Evolutionary conservation across 2,329 filamentous ascomycete species (phyloP), one percentile per base, ranked within the genome.

Genomic region (Hawksworthiomyces lignivorus): DNA sequence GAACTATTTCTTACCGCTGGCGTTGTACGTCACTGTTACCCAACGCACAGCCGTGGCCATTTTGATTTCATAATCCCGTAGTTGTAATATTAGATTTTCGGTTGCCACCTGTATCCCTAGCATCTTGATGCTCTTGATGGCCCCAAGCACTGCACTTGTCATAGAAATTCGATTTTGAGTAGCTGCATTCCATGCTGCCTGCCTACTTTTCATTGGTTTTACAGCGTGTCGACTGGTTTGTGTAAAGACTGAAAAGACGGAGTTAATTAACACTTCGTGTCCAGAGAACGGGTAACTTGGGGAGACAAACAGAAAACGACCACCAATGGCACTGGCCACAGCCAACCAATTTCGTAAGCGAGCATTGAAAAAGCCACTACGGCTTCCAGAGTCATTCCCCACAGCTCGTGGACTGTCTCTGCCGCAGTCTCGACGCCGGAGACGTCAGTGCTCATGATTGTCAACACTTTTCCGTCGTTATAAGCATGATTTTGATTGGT

Each of bases 321-420:
- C 4, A 62, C 43, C 3, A 68, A 46, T 0, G 65, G 66, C 10
- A 69, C 47, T 1, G 59, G 60, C 49, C 58, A 68, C 4, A 69
- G 43, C 64, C 65, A 69, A 10, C 65, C 62, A 4, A 71, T 59
- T 46, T 68, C 48, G 11, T 45, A 46, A 7, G 59, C 56, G 3
- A 72, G 47, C 39, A 71, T 53, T 7, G 42, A 35, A 3, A 66
- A 55, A 2, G 65, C 68, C 27, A 70, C 51, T 0, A 59, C 28
- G 0, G 69, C 58, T 43, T 70, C 67, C 1, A 69, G n/a, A 1
- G 59, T 28, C 12, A 65, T 56, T 0, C 61, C 66, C 63, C 65
- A 69, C 1, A 56, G 59, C 31, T 69, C 66, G 36, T 69, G 65
- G 12, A 64, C 44, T 59, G 68, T 62, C 22, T 56, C 52, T 0